Conservation (phyloP, 1,139 yeast genomes). For the Saccharomycopsis hybrid region DNA sequence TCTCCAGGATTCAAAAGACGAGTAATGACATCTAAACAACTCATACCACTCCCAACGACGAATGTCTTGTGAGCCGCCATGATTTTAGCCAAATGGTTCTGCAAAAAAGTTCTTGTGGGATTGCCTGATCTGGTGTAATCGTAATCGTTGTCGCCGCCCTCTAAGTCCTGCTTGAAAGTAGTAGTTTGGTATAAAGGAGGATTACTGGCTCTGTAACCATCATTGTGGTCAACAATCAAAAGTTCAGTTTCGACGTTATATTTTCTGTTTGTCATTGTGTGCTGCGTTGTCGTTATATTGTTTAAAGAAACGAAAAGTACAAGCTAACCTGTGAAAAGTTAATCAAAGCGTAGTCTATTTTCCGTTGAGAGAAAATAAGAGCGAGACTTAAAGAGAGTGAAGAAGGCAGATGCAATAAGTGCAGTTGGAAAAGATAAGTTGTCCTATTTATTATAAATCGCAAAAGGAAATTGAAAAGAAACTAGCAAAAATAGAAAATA, state of each 20-base stretch:
- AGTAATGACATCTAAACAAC: conserved; percentile 79
- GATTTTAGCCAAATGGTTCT: conserved; percentile 67
- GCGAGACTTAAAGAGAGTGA: too few species aligned
- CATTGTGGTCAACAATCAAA: conserved; percentile 59
- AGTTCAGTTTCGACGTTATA: conserved; percentile 58
- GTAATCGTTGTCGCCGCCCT: conserved; percentile 49
- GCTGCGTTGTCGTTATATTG: too few species aligned
- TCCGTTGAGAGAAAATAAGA: too few species aligned
- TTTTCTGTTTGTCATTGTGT: too few species aligned
- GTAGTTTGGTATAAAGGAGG: conserved; percentile 92
- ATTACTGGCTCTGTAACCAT: conserved; percentile 74
- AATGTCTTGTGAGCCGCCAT: conserved; percentile 65
- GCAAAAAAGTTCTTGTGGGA: conserved; percentile 80
- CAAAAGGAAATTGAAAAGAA: too few species aligned
- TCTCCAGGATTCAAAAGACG: conserved; percentile 70
- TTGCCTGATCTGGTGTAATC: conserved; percentile 95
- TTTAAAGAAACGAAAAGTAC: too few species aligned
- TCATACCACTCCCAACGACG: conserved; percentile 91
- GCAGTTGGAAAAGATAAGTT: too few species aligned
- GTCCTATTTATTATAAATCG: too few species aligned
- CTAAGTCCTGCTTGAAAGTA: conserved; percentile 76
- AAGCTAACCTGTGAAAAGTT: too few species aligned
- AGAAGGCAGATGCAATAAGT: too few species aligned
- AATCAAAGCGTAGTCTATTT: too few species aligned
- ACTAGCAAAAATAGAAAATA: too few species aligned